These are phyloP conservation scores for Fomitopsis betulina DNA, from an alignment of 1,284 basidiomycete genomes.

Conservation along the genomic window DNA sequence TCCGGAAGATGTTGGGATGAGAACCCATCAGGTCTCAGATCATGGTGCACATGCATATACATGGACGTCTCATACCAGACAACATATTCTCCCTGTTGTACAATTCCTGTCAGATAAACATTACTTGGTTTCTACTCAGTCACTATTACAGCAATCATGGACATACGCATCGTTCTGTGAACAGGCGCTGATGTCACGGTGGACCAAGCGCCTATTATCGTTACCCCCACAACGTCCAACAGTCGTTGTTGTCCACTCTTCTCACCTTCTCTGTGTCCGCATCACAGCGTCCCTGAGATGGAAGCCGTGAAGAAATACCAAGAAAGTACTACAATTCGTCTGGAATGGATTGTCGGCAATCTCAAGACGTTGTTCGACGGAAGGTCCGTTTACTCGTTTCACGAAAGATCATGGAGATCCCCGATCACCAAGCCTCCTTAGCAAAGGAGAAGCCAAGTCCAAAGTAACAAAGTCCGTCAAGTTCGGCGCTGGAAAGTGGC, in stretches of 20 bases:
- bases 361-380: constrained; percentile 69
- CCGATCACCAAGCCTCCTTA: constrained; percentile 16
- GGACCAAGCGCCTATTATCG: not conserved
- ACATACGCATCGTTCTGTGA: no score
- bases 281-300: not conserved
- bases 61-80: not conserved
- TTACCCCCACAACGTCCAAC: not conserved
- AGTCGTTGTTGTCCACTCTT: not conserved
- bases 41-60: not conserved
- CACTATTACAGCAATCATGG: no score
- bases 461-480: constrained; percentile 63
- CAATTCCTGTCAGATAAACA: no score
- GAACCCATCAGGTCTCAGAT: no score
- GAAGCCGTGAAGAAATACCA: constrained; percentile 24
- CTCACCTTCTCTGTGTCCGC: not conserved
- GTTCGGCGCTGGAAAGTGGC: constrained; percentile 71
- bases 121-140: no score
- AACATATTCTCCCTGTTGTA: not conserved
- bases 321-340: constrained; percentile 60
- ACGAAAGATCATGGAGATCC: not conserved
- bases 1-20: constrained; percentile 63
- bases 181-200: not conserved
- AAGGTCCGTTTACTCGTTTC: constrained; percentile 34
- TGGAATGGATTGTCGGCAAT: constrained; percentile 74
- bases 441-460: constrained; percentile 65